Conservation (phyloP, 495 filamentous ascomycete species). For the Echria macrotheca region DNA sequence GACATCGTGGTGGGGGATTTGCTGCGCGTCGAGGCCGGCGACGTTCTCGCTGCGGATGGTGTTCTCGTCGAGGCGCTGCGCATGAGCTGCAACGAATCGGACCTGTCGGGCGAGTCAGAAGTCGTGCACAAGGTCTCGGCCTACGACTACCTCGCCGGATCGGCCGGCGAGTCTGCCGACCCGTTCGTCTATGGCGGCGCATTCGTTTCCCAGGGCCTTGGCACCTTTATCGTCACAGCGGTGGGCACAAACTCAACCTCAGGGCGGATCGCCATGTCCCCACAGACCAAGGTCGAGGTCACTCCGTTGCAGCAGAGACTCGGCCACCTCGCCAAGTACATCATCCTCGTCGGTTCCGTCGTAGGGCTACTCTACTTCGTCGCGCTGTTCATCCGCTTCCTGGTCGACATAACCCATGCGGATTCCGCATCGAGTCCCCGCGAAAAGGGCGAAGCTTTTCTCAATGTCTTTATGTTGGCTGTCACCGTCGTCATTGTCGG, state of each 20-base stretch:
- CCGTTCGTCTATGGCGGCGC: not conserved
- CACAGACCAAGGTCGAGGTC: not conserved
- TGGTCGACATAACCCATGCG: slow-evolving; percentile 58
- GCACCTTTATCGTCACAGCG: slow-evolving; percentile 3
- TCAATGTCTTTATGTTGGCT: slow-evolving; percentile 84
- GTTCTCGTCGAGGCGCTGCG: slow-evolving; percentile 60
- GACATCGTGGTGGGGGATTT: slow-evolving; percentile 67
- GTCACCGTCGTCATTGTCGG: slow-evolving; percentile 93
- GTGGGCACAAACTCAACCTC: slow-evolving; percentile 1
- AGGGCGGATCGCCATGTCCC: not conserved
- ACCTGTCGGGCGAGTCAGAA: slow-evolving; percentile 76
- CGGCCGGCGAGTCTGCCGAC: not conserved
- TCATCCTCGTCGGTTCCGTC: not conserved
- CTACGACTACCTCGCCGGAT: slow-evolving; percentile 27
- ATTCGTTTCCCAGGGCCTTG: not conserved
- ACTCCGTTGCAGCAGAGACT: slow-evolving; percentile 5
- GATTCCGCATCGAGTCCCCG: slow-evolving; percentile 45
- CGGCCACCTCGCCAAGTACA: not conserved
- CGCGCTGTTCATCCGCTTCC: slow-evolving; percentile 81
- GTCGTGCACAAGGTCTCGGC: slow-evolving; percentile 62
- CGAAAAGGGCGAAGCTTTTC: slow-evolving; percentile 76
- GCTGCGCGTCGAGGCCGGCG: slow-evolving; percentile 63
- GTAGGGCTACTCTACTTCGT: slow-evolving; percentile 72
- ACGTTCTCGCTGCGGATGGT: slow-evolving; percentile 67
- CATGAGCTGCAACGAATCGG: slow-evolving; percentile 71